A percentile compares a stretch with the other conserved stretches of the same genome.
Evolutionary conservation across 129 eudicot genomes (phyloP).

Genomic region (Saussurea involucrata): DNA sequence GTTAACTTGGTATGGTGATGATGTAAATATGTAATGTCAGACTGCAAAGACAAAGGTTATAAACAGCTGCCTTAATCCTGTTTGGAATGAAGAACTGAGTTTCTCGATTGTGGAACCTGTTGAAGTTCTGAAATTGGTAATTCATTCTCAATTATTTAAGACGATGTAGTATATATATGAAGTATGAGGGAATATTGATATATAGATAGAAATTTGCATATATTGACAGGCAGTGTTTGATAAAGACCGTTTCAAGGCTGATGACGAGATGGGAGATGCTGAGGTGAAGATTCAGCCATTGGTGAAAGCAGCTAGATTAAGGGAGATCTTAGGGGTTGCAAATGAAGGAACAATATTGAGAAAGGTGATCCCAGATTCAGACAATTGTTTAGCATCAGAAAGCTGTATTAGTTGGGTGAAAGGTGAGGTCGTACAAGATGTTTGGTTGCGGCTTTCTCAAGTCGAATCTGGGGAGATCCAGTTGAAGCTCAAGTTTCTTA

Average conservation of each 20-base stretch:
- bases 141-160: neutral
- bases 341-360: constrained; percentile 41
- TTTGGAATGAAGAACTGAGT: constrained; percentile 61
- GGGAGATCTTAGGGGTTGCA: constrained; percentile 44
- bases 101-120: constrained; percentile 39
- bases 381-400: constrained; percentile 47
- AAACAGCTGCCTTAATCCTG: constrained; percentile 58
- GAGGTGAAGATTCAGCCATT: constrained; percentile 50
- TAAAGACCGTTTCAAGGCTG: constrained; percentile 61
- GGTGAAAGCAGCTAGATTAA: constrained; percentile 43
- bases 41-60: constrained; percentile 53
- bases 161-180: too few species aligned
- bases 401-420: constrained; percentile 43
- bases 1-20: neutral
- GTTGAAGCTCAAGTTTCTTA: constrained; percentile 41
- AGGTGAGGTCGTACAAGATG: constrained; percentile 55
- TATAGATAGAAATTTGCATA: neutral
- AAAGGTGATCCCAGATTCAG: constrained; percentile 49
- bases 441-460: constrained; percentile 52
- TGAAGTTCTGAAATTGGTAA: constrained; percentile 47
- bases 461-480: constrained; percentile 61
- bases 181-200: too few species aligned
- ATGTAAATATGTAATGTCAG: constrained; percentile 17
- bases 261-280: constrained; percentile 72
- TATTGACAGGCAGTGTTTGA: constrained; percentile 49